phyloP scores from a whole-genome alignment of 2,329 filamentous ascomycete genomes.

The Venturia asperata region DNA sequence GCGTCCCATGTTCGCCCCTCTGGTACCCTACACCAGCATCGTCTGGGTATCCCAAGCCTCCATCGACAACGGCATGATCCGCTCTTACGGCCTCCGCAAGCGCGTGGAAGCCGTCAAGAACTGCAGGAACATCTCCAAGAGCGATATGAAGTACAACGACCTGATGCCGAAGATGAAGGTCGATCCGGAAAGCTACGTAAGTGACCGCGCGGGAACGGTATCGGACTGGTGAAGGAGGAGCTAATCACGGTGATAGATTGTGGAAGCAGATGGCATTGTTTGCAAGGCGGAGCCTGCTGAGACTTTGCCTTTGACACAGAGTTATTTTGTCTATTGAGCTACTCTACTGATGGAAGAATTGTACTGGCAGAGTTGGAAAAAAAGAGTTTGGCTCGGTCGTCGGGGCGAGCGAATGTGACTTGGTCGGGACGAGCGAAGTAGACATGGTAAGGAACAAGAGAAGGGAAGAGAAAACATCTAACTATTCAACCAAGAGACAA shows the following conservation, averaged over 20 bases:
- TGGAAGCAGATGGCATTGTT: constrained; percentile 73
- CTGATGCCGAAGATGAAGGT: constrained; percentile 79
- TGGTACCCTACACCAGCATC: constrained; percentile 65
- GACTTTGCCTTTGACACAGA: constrained; percentile 67
- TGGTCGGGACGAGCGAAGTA: too few species aligned
- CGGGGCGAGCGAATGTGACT: too few species aligned
- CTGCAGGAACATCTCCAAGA: constrained; percentile 70
- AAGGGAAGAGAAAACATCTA: too few species aligned
- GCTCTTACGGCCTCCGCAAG: constrained; percentile 69
- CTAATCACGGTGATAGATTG: constrained; percentile 40
- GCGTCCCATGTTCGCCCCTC: constrained; percentile 76
- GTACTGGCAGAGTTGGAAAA: not conserved
- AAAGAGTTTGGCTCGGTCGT: too few species aligned
- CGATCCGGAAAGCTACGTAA: constrained; percentile 78
- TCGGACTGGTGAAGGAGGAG: not conserved
- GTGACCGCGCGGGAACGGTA: constrained; percentile 24
- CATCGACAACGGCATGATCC: constrained; percentile 58
- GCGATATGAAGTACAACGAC: constrained; percentile 87
- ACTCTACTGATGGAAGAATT: not conserved
- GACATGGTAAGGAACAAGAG: too few species aligned
- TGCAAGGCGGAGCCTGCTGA: constrained; percentile 67
- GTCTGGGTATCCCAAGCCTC: constrained; percentile 75
- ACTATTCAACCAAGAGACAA: not conserved
- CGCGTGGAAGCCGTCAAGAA: constrained; percentile 71
- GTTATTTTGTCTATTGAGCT: constrained; percentile 65